These are phyloP conservation scores for Anisogramma anomala DNA, from an alignment of 2,329 filamentous ascomycete genomes.

Conservation along the genomic window DNA sequence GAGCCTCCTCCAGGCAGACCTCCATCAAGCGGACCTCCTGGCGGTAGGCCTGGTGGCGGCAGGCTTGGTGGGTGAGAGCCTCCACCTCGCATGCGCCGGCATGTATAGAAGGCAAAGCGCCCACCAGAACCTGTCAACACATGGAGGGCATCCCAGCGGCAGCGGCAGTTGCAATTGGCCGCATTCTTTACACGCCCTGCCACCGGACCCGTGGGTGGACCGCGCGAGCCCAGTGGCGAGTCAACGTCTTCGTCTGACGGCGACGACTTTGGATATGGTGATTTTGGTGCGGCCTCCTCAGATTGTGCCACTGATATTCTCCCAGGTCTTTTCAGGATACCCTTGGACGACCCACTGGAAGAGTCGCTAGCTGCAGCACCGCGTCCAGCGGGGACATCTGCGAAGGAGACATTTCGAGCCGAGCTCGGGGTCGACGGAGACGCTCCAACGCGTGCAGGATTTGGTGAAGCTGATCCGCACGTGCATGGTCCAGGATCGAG, in stretches of 20 bases:
- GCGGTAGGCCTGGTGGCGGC: no score
- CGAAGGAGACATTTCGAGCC: constrained; percentile 8
- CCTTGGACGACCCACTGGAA: not conserved
- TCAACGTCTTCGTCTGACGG: no score
- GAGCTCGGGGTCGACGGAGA: not conserved
- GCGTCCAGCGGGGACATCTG: not conserved
- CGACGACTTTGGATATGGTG: not conserved
- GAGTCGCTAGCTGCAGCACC: not conserved
- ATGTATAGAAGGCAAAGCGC: constrained; percentile 3
- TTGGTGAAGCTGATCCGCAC: not conserved
- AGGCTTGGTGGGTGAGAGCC: not conserved
- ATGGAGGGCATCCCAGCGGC: not conserved
- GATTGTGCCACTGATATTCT: no score
- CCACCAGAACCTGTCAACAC: not conserved
- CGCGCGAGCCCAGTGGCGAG: no score
- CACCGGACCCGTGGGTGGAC: no score
- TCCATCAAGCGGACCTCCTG: no score
- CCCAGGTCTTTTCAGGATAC: constrained; percentile 2
- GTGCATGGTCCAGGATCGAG: constrained; percentile 2
- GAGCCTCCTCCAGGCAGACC: no score
- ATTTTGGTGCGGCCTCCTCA: not conserved
- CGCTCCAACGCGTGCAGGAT: not conserved
- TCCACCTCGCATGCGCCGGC: constrained; percentile 1
- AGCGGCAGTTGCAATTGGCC: constrained; percentile 1
- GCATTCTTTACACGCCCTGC: not conserved